Conservation (phyloP, 2,329 filamentous ascomycete genomes). For the Fusarium nelsonii region DNA sequence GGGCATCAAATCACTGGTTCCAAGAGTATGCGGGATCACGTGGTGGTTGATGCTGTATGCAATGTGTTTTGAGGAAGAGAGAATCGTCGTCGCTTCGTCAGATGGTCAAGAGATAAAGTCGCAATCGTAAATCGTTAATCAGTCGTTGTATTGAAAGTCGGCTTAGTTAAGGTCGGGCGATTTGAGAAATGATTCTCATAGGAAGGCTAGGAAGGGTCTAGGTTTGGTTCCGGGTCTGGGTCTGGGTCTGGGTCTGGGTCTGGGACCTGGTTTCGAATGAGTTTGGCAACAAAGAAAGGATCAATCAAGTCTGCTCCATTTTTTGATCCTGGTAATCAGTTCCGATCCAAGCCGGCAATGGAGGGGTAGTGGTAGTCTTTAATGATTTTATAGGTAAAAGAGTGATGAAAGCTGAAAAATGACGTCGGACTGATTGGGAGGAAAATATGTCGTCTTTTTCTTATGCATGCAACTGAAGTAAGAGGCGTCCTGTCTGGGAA, state of each 20-base stretch:
- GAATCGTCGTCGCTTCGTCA: neutral
- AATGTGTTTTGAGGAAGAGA: neutral
- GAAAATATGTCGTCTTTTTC: neutral
- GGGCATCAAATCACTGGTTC: conserved; percentile 51
- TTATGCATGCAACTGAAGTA: conserved; percentile 1
- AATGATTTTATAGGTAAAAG: conserved; percentile 16
- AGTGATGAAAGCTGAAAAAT: conserved; percentile 28
- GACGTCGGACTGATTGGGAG: conserved; percentile 34
- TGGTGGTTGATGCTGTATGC: conserved; percentile 30
- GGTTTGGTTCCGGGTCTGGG: conserved; percentile 1
- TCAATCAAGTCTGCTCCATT: conserved; percentile 37
- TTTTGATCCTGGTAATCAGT: conserved; percentile 40
- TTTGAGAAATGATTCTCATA: conserved; percentile 40
- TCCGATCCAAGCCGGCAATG: conserved; percentile 46
- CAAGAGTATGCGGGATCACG: conserved; percentile 41
- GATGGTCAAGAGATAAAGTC: conserved; percentile 8
- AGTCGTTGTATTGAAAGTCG: conserved; percentile 25
- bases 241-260: conserved; percentile 4
- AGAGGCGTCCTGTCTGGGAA: conserved; percentile 3
- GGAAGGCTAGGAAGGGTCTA: conserved; percentile 3
- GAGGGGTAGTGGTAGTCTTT: conserved; percentile 10
- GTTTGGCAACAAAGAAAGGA: conserved; percentile 21
- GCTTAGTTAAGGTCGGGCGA: conserved; percentile 23
- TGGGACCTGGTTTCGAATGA: conserved; percentile 8
- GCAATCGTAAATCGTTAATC: conserved; percentile 19